Evolutionary conservation across 768 basidiomycete species (phyloP).

Genomic region (Crucibulum laeve): DNA sequence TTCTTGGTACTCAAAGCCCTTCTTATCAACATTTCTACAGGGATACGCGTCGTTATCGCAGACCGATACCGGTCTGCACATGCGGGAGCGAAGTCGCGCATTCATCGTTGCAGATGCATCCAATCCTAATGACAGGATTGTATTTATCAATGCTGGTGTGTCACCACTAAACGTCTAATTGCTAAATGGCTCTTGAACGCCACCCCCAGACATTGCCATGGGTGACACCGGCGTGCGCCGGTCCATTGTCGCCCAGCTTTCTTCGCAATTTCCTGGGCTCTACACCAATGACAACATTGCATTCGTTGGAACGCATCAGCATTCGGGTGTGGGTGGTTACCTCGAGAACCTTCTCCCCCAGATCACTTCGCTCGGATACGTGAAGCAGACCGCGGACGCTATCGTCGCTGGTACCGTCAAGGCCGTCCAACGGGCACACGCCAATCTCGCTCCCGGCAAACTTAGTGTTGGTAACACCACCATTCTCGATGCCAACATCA

Average conservation of each 20-base stretch:
- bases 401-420: constrained; percentile 66
- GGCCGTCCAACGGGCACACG: constrained; percentile 67
- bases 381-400: constrained; percentile 66
- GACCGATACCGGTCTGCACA: constrained; percentile 70
- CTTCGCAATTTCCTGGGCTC: constrained; percentile 52
- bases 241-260: constrained; percentile 56
- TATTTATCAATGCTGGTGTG: constrained; percentile 74
- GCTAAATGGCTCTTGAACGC: constrained; percentile 1
- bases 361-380: constrained; percentile 69
- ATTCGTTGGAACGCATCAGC: constrained; percentile 72
- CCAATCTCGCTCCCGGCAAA: constrained; percentile 51
- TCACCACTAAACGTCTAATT: constrained; percentile 2
- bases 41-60: constrained; percentile 67
- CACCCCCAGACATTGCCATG: constrained; percentile 66
- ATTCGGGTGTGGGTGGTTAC: constrained; percentile 77
- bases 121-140: constrained; percentile 51
- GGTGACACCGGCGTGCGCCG: constrained; percentile 75
- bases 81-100: constrained; percentile 75
- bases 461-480: constrained; percentile 68
- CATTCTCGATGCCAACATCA: constrained; percentile 63
- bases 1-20: neutral
- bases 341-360: constrained; percentile 77
- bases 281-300: constrained; percentile 73
- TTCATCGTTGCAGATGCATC: constrained; percentile 68
- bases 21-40: constrained; percentile 22